Percentiles rank a stretch among this genome's conserved stretches.
phyloP scores from a whole-genome alignment of 371 early-diverging fungal species.

The Apophysomyces variabilis region DNA sequence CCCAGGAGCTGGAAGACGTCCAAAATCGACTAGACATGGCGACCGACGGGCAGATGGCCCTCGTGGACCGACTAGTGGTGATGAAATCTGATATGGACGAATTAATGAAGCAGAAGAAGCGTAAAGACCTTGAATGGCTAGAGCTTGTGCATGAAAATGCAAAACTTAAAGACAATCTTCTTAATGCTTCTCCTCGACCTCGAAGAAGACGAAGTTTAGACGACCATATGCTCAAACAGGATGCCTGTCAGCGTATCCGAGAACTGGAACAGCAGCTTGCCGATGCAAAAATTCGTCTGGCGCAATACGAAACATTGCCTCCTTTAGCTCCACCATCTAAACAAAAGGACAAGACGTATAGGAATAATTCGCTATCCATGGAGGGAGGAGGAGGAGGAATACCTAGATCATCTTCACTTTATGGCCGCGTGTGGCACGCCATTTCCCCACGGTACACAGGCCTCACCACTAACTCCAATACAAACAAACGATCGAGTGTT shows the following conservation, averaged over 20 bases:
- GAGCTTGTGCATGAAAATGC: slow-evolving; percentile 21
- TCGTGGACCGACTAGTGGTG: slow-evolving; percentile 37
- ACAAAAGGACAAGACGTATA: not conserved
- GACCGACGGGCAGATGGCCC: slow-evolving; percentile 49
- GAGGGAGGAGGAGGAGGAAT: not conserved
- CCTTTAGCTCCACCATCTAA: slow-evolving; percentile 4
- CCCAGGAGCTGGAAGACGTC: slow-evolving; percentile 32
- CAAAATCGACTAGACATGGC: slow-evolving; percentile 43
- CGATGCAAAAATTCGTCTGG: slow-evolving; percentile 16
- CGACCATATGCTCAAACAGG: slow-evolving; percentile 10
- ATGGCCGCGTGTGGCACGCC: slow-evolving; percentile 32
- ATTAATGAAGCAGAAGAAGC: slow-evolving; percentile 27
- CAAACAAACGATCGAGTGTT: slow-evolving; percentile 1
- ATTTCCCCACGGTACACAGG: slow-evolving; percentile 17
- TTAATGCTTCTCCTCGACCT: not conserved
- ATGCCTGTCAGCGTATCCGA: slow-evolving; percentile 12
- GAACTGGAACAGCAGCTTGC: slow-evolving; percentile 18
- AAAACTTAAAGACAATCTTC: slow-evolving; percentile 15
- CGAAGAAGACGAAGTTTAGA: slow-evolving; percentile 14
- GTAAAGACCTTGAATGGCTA: slow-evolving; percentile 25
- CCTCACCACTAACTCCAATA: not conserved
- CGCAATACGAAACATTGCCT: slow-evolving; percentile 11
- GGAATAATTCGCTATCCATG: not conserved
- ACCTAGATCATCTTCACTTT: slow-evolving; percentile 25
- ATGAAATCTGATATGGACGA: slow-evolving; percentile 43